Conservation (phyloP, 371 early-diverging fungal genomes). For the Choanephora cucurbitarum region DNA sequence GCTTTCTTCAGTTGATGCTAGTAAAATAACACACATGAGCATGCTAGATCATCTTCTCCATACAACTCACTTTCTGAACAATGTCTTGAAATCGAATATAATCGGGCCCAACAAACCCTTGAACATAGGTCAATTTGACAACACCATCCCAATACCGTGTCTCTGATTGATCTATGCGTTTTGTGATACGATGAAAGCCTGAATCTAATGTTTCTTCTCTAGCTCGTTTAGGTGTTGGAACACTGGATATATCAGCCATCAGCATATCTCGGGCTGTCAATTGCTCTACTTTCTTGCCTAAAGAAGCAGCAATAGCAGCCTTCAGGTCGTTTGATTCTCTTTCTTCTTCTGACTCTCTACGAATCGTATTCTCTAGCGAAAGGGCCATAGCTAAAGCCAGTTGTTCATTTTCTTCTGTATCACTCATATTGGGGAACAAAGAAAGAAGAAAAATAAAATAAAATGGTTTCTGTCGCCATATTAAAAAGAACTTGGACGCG, state of each 20-base stretch:
- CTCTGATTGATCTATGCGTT: constrained; percentile 10
- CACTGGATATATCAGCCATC: constrained; percentile 4
- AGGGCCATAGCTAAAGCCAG: constrained; percentile 18
- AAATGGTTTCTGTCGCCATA: no score
- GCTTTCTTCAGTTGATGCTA: constrained; percentile 39
- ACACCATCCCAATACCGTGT: constrained; percentile 37
- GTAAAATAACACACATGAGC: no score
- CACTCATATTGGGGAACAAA: constrained; percentile 10
- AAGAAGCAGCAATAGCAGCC: constrained; percentile 40
- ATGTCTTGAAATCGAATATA: constrained; percentile 42
- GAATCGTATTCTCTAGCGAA: constrained; percentile 10
- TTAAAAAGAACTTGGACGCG: no score
- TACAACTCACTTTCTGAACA: constrained; percentile 35
- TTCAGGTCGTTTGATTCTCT: constrained; percentile 33
- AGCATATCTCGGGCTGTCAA: constrained; percentile 47
- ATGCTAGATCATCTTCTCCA: no score
- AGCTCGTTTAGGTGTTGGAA: constrained; percentile 12
- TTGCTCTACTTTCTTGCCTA: constrained; percentile 41
- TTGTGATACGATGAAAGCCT: neutral
- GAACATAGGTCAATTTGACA: constrained; percentile 43
- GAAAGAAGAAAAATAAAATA: neutral
- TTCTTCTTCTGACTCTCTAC: constrained; percentile 10
- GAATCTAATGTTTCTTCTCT: constrained; percentile 5
- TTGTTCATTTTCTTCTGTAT: constrained; percentile 16
- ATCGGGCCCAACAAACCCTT: constrained; percentile 35